Conservation (phyloP, 345 rosid species). For the Rhizophora mangle region DNA sequence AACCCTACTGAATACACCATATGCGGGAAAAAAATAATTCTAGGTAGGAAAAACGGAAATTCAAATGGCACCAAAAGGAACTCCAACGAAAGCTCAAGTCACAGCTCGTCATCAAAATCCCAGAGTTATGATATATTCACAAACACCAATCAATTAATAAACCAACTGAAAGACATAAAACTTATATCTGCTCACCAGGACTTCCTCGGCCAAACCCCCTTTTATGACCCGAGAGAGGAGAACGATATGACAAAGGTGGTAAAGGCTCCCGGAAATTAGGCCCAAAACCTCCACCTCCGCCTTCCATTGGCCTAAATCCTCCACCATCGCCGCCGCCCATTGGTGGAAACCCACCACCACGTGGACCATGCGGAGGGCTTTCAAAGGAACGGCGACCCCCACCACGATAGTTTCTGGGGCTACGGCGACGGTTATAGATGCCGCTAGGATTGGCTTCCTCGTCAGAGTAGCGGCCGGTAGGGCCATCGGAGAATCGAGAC, state of each 20-base stretch:
- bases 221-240: conserved; percentile 58
- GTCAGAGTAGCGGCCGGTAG: conserved; percentile 15
- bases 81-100: neutral
- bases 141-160: neutral
- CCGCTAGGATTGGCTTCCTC: conserved; percentile 12
- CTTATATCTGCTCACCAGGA: conserved; percentile 30
- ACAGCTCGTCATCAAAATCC: too few species aligned
- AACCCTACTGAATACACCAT: too few species aligned
- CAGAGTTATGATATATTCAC: neutral
- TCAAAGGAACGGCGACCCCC: conserved; percentile 51
- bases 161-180: neutral
- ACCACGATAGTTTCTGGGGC: conserved; percentile 53
- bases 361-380: conserved; percentile 47
- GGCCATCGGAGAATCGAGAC: conserved; percentile 27
- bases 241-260: conserved; percentile 25
- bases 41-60: too few species aligned
- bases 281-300: conserved; percentile 26
- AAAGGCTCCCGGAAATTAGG: conserved; percentile 27
- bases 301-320: conserved; percentile 36
- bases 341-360: conserved; percentile 34
- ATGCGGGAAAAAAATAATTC: too few species aligned
- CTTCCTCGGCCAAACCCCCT: conserved; percentile 53
- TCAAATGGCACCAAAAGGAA: too few species aligned
- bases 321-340: conserved; percentile 29
- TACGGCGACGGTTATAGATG: conserved; percentile 53